Conservation (phyloP, 495 filamentous ascomycete genomes). For the Haplographium delicatum region DNA sequence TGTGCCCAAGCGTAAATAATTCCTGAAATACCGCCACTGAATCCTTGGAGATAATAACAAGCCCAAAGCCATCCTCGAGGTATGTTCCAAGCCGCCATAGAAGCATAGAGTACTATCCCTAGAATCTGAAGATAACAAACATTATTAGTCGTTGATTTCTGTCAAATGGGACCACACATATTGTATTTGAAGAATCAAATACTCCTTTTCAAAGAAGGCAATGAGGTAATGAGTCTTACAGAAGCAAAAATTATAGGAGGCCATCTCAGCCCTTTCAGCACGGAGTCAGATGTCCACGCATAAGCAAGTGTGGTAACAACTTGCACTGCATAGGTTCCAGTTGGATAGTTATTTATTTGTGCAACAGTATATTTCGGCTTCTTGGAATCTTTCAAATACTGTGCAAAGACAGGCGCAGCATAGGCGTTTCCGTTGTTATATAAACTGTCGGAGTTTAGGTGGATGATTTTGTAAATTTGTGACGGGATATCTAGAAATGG, state of each 20-base stretch:
- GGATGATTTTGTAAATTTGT: background rate
- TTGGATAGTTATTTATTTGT: slow-evolving; percentile 37
- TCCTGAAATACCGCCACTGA: slow-evolving; percentile 6
- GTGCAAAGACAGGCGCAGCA: slow-evolving; percentile 18
- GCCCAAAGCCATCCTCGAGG: slow-evolving; percentile 25
- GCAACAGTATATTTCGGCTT: slow-evolving; percentile 34
- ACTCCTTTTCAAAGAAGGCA: too few relatives aligned
- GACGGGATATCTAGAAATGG: background rate
- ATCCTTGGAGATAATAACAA: background rate
- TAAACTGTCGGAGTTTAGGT: slow-evolving; percentile 34
- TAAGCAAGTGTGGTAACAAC: slow-evolving; percentile 25
- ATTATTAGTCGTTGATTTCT: too few relatives aligned
- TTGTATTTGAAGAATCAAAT: too few relatives aligned
- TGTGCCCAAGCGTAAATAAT: slow-evolving; percentile 40
- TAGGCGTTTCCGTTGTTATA: background rate
- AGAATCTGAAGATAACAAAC: too few relatives aligned
- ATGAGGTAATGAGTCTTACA: too few relatives aligned
- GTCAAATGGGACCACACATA: too few relatives aligned
- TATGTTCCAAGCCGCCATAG: slow-evolving; percentile 19
- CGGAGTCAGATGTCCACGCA: slow-evolving; percentile 22
- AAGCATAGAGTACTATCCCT: slow-evolving; percentile 28
- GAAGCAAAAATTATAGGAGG: slow-evolving; percentile 19
- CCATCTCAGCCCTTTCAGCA: slow-evolving; percentile 18
- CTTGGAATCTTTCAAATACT: slow-evolving; percentile 34
- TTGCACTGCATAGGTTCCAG: slow-evolving; percentile 20